phyloP scores from a whole-genome alignment of 306 rosid species.

The Ormosia semicastrata region DNA sequence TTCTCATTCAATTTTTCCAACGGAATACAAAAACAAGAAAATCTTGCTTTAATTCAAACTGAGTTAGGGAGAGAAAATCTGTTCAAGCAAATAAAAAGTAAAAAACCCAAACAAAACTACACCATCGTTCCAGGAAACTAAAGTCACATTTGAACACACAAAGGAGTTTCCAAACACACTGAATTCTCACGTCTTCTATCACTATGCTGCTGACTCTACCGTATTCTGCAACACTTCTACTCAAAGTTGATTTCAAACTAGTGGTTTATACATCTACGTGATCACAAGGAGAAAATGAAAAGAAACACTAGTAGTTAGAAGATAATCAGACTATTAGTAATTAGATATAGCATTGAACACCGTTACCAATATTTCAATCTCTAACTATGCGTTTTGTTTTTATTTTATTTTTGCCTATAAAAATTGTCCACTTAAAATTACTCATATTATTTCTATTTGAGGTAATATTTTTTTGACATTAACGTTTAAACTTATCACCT shows the following conservation, averaged over 20 bases:
- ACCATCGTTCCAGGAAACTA: no score
- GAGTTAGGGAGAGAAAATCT: no score
- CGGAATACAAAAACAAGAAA: no score
- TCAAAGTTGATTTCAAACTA: conserved; percentile 18
- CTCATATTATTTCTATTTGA: no score
- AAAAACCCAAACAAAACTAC: no score
- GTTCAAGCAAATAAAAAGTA: no score
- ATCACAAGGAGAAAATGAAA: not conserved
- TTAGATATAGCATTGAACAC: not conserved
- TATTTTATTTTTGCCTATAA: not conserved
- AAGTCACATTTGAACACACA: no score
- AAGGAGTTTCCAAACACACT: no score
- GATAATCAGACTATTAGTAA: not conserved
- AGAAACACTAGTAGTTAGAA: not conserved
- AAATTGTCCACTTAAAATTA: not conserved
- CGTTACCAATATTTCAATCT: not conserved
- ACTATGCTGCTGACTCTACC: not conserved
- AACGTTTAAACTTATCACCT: no score
- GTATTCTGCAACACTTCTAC: not conserved
- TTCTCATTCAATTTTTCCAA: no score
- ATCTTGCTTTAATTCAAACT: no score
- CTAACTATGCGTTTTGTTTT: not conserved
- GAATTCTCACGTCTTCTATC: conserved; percentile 14
- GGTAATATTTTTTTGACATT: no score
- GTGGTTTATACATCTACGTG: not conserved